Evolutionary conservation across 495 filamentous ascomycete genomes (phyloP).

Genomic region (Talaromyces trachyspermus): DNA sequence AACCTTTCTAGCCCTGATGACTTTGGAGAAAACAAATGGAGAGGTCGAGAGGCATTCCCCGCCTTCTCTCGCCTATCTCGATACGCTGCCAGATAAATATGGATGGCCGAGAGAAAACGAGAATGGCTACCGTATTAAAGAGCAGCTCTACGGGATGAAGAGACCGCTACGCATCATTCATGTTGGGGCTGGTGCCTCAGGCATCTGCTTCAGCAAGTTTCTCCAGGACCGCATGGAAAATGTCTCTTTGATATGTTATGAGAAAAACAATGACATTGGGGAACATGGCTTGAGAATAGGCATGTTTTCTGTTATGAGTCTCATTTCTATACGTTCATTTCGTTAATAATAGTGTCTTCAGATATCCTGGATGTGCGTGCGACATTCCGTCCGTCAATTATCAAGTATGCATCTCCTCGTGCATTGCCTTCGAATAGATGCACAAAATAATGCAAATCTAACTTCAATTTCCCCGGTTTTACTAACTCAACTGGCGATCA

Average conservation of each 20-base stretch:
- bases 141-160: slow-evolving; percentile 2
- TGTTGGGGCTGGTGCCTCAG: slow-evolving; percentile 3
- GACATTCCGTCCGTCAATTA: slow-evolving; percentile 27
- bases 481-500: too few relatives aligned
- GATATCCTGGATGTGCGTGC: slow-evolving; percentile 5
- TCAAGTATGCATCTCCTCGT: slow-evolving; percentile 3
- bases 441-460: background rate
- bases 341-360: background rate
- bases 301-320: slow-evolving; percentile 32
- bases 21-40: background rate
- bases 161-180: background rate
- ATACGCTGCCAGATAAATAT: slow-evolving; percentile 2
- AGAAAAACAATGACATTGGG: slow-evolving; percentile 39
- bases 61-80: slow-evolving; percentile 2
- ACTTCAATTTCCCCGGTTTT: too few relatives aligned
- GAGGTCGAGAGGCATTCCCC: background rate
- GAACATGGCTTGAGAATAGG: slow-evolving; percentile 53
- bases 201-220: slow-evolving; percentile 7
- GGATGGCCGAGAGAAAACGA: slow-evolving; percentile 5
- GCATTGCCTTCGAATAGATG: background rate
- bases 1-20: background rate
- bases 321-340: background rate
- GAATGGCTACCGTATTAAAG: slow-evolving; percentile 2
- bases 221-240: slow-evolving; percentile 3
- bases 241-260: slow-evolving; percentile 21